A percentile compares a stretch with the other conserved stretches of the same genome.
phyloP scores from a whole-genome alignment of 192 early-diverging fungal genomes.

The Mortierella hygrophila region DNA sequence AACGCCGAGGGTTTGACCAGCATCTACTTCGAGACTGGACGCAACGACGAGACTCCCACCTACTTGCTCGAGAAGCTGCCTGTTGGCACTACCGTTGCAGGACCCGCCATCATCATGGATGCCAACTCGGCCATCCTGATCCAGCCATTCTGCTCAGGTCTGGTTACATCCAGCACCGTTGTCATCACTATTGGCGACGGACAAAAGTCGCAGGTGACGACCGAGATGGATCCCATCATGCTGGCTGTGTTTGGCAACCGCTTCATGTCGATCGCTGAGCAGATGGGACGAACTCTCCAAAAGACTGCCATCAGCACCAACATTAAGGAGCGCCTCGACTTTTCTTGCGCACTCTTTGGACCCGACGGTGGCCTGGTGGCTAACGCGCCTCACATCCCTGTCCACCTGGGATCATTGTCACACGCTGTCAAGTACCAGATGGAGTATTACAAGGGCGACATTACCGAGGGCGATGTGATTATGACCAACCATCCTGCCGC shows the following conservation, averaged over 20 bases:
- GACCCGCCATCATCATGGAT: slow-evolving; percentile 94
- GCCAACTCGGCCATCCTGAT: slow-evolving; percentile 89
- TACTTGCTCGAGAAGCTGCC: slow-evolving; percentile 73
- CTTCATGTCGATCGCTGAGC: slow-evolving; percentile 98
- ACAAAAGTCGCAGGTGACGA: slow-evolving; percentile 58
- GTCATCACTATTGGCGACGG: slow-evolving; percentile 66
- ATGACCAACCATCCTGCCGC: slow-evolving; percentile 96
- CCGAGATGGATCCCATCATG: slow-evolving; percentile 88
- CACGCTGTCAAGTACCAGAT: slow-evolving; percentile 96
- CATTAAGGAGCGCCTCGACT: slow-evolving; percentile 98
- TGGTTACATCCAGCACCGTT: slow-evolving; percentile 79
- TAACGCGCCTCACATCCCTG: slow-evolving; percentile 92
- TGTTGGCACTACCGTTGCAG: slow-evolving; percentile 77
- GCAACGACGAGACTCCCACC: slow-evolving; percentile 76
- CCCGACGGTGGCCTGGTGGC: slow-evolving; percentile 87
- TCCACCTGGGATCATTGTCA: slow-evolving; percentile 94
- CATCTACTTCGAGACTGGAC: slow-evolving; percentile 85
- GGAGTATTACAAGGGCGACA: slow-evolving; percentile 69
- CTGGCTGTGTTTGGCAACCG: slow-evolving; percentile 94
- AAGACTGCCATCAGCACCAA: slow-evolving; percentile 97
- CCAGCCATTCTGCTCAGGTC: slow-evolving; percentile 82
- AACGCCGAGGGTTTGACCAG: slow-evolving; percentile 59
- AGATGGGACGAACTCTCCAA: slow-evolving; percentile 95
- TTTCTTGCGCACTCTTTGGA: slow-evolving; percentile 97
- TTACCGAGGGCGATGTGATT: slow-evolving; percentile 94